A percentile compares a stretch with the other conserved stretches of the same genome.
Evolutionary conservation across 257 asterid species (phyloP).

Genomic region (Euphrasia confusa): DNA sequence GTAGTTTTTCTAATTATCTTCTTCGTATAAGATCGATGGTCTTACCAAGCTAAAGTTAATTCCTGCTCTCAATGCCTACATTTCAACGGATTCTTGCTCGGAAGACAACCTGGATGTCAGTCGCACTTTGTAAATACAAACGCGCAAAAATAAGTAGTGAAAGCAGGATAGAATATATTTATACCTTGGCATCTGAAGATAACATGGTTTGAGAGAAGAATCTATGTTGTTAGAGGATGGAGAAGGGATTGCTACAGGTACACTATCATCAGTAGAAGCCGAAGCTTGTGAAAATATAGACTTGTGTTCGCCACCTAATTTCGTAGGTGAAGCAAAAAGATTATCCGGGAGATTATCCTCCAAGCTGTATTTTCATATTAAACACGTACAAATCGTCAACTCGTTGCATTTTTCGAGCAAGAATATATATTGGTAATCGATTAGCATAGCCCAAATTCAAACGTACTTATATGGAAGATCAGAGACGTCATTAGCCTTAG

Average conservation of each 20-base stretch:
- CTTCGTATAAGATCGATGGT: background rate
- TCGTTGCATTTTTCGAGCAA: no score
- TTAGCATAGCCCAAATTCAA: background rate
- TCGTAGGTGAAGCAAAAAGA: constrained; percentile 86
- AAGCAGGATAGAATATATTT: background rate
- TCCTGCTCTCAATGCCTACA: constrained; percentile 41
- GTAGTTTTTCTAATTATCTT: background rate
- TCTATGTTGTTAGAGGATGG: constrained; percentile 48
- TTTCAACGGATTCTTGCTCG: constrained; percentile 64
- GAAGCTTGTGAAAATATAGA: constrained; percentile 39
- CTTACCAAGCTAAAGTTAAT: constrained; percentile 25
- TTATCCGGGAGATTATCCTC: constrained; percentile 81
- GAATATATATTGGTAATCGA: no score
- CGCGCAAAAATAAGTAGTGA: no score
- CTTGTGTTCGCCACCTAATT: constrained; percentile 41
- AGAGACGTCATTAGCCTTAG: constrained; percentile 30
- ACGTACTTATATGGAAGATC: constrained; percentile 53
- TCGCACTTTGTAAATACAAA: background rate
- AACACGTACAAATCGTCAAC: no score
- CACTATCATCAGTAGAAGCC: constrained; percentile 30
- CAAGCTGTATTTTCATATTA: constrained; percentile 40
- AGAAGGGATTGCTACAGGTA: constrained; percentile 28
- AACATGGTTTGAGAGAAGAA: constrained; percentile 56
- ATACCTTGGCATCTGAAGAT: constrained; percentile 74
- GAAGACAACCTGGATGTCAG: constrained; percentile 37